Conservation (phyloP, 352 stramenopile genomes). For the Heterotrichella gracilis region DNA sequence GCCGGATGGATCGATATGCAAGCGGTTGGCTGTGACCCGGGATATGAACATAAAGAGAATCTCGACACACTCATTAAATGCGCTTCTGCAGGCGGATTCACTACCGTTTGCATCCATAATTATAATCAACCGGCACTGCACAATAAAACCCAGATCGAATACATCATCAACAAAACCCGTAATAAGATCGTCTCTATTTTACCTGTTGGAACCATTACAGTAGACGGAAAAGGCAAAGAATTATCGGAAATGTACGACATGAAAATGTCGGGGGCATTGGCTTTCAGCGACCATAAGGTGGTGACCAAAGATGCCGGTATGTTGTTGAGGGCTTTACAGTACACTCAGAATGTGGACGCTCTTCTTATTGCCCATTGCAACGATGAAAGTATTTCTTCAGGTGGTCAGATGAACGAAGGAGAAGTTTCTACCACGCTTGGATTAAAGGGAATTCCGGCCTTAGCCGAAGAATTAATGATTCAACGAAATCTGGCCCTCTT, state of each 20-base stretch:
- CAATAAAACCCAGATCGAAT: not conserved
- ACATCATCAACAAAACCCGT: slow-evolving; percentile 6
- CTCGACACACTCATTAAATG: not conserved
- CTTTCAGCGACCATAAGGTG: not conserved
- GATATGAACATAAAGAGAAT: not conserved
- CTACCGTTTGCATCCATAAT: not conserved
- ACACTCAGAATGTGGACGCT: not conserved
- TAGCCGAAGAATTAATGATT: not conserved
- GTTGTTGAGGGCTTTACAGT: not conserved
- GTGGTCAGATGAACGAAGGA: not conserved
- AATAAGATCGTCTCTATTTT: not conserved
- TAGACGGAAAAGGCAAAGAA: not conserved
- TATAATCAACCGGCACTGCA: not conserved
- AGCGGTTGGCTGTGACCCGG: not conserved
- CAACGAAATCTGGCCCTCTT: not conserved
- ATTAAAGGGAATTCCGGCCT: not conserved
- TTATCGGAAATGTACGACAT: not conserved
- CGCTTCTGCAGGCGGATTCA: not conserved
- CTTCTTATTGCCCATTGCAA: not conserved
- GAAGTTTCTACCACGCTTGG: not conserved
- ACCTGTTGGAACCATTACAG: not conserved
- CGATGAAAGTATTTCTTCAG: not conserved
- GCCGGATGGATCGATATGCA: not conserved
- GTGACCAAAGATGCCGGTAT: not conserved
- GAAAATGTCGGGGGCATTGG: not conserved